These are phyloP conservation scores for Fusarium keratoplasticum DNA, from an alignment of 2,329 filamentous ascomycete species.

Conservation along the genomic window DNA sequence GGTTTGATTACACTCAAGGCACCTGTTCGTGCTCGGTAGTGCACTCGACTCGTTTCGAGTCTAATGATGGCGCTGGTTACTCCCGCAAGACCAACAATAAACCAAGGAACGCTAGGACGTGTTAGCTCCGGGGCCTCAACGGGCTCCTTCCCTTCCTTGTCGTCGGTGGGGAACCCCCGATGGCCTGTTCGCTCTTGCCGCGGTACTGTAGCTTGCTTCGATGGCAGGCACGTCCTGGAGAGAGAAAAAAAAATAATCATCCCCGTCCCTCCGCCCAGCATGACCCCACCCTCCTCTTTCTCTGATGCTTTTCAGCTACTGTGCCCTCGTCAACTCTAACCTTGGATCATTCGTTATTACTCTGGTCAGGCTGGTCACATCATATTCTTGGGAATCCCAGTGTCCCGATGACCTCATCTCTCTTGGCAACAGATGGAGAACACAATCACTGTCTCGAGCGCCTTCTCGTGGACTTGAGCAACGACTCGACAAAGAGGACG, in stretches of 20 bases:
- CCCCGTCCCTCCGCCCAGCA: slow-evolving; percentile 1
- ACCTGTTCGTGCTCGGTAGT: slow-evolving; percentile 4
- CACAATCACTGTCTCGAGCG: background rate
- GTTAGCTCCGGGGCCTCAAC: slow-evolving; percentile 8
- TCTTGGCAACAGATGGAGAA: background rate
- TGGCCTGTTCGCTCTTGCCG: slow-evolving; percentile 35
- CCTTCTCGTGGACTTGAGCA: background rate
- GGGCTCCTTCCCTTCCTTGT: slow-evolving; percentile 24
- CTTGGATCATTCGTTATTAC: background rate
- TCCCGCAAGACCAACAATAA: slow-evolving; percentile 11
- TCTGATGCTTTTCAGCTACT: slow-evolving; percentile 14
- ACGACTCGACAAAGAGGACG: slow-evolving; percentile 17
- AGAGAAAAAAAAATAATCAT: background rate
- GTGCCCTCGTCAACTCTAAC: background rate
- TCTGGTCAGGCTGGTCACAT: background rate
- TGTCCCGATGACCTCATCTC: background rate
- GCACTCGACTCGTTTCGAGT: slow-evolving; percentile 7
- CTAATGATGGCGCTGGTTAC: slow-evolving; percentile 16
- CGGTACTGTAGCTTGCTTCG: slow-evolving; percentile 22
- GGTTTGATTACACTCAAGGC: slow-evolving; percentile 1
- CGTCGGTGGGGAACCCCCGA: slow-evolving; percentile 18
- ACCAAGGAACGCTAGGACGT: slow-evolving; percentile 9
- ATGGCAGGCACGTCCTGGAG: slow-evolving; percentile 1
- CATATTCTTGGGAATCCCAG: background rate
- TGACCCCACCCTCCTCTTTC: slow-evolving; percentile 4